phyloP scores from a whole-genome alignment of 2,329 filamentous ascomycete genomes.

The Aspergillus sp. region DNA sequence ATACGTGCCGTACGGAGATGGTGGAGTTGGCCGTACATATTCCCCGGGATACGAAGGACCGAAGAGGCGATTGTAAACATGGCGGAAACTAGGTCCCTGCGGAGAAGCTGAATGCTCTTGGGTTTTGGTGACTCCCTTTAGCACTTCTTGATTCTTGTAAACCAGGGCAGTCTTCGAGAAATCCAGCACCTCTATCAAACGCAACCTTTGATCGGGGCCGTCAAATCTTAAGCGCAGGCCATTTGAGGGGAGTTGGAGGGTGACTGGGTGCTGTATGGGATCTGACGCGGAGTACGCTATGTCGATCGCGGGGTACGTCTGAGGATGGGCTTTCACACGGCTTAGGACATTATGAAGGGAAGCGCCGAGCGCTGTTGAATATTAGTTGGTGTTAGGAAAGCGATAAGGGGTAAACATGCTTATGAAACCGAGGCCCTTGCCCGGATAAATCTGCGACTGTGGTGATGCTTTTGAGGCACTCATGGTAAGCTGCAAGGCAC shows the following conservation, averaged over 20 bases:
- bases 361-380: conserved; percentile 71
- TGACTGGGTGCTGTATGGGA: conserved; percentile 73
- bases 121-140: conserved; percentile 53
- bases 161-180: conserved; percentile 81
- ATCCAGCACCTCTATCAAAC: conserved; percentile 86
- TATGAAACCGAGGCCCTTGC: conserved; percentile 65
- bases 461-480: conserved; percentile 31
- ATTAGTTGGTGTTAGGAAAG: conserved; percentile 23
- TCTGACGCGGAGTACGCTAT: conserved; percentile 73
- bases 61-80: conserved; percentile 90
- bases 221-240: conserved; percentile 90
- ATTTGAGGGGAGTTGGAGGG: conserved; percentile 76
- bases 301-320: conserved; percentile 78
- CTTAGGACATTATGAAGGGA: conserved; percentile 88
- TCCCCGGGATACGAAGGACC: conserved; percentile 93
- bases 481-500: conserved; percentile 29
- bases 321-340: conserved; percentile 82
- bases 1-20: conserved; percentile 68
- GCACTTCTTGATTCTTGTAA: conserved; percentile 78
- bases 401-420: conserved; percentile 35
- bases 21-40: conserved; percentile 67
- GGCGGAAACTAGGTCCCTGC: conserved; percentile 74
- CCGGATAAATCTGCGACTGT: conserved; percentile 64
- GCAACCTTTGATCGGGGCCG: conserved; percentile 84
- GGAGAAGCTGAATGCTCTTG: conserved; percentile 34